Conservation (phyloP, 768 basidiomycete species). For the Rubroboletus pulcherrimus region DNA sequence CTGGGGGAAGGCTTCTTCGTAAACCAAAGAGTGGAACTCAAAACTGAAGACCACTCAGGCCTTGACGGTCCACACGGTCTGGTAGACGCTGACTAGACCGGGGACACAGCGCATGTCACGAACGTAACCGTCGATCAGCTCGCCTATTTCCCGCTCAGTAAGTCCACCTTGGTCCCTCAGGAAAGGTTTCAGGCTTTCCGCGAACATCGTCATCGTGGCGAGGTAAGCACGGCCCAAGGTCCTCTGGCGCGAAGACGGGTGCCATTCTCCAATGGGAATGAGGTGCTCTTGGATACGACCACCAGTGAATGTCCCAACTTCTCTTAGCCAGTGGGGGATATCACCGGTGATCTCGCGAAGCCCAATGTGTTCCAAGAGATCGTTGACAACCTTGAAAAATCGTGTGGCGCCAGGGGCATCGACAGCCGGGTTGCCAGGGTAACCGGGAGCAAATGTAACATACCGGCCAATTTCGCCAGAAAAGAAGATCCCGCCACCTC, state of each 20-base stretch:
- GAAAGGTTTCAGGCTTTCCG: constrained; percentile 47
- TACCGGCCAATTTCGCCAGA: constrained; percentile 57
- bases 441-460: constrained; percentile 38
- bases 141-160: constrained; percentile 34
- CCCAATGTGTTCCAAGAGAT: constrained; percentile 35
- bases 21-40: neutral
- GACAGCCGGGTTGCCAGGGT: constrained; percentile 22
- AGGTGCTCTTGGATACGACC: constrained; percentile 32
- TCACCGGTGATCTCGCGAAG: constrained; percentile 36
- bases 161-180: constrained; percentile 39
- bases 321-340: constrained; percentile 37
- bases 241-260: constrained; percentile 30
- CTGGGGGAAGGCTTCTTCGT: neutral
- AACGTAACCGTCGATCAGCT: constrained; percentile 39
- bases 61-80: constrained; percentile 46
- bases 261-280: constrained; percentile 62
- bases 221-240: constrained; percentile 43
- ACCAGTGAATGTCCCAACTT: constrained; percentile 39
- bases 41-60: constrained; percentile 8
- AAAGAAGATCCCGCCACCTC: constrained; percentile 67
- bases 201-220: constrained; percentile 38
- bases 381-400: constrained; percentile 41
- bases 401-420: constrained; percentile 25
- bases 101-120: constrained; percentile 43
- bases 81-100: constrained; percentile 48